A percentile compares a stretch with the other conserved stretches of the same genome.
phyloP scores from a whole-genome alignment of 306 rosid genomes.

The Herpetospermum pedunculosum region DNA sequence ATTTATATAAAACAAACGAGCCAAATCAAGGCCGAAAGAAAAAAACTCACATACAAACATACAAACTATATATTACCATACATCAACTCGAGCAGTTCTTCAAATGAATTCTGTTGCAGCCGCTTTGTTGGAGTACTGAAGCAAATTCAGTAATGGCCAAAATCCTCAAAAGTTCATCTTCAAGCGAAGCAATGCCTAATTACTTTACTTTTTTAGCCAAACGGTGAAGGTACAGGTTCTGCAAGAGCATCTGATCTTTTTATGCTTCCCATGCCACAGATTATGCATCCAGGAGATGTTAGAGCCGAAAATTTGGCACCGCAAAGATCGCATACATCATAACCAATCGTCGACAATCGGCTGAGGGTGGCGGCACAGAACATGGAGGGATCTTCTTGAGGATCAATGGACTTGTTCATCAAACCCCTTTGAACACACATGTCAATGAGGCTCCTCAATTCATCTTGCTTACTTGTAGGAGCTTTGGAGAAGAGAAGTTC shows the following conservation, averaged over 20 bases:
- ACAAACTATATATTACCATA: conserved; percentile 1
- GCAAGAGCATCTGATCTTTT: conserved; percentile 80
- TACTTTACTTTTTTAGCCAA: conserved; percentile 55
- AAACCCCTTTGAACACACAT: conserved; percentile 91
- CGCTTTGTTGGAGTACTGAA: background rate
- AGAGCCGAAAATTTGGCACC: conserved; percentile 94
- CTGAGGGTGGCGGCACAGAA: conserved; percentile 90
- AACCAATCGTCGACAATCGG: conserved; percentile 89
- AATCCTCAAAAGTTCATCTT: background rate
- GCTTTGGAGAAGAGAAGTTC: conserved; percentile 87
- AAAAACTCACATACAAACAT: background rate
- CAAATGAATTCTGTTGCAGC: background rate
- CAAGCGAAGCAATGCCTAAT: background rate
- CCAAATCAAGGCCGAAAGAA: background rate
- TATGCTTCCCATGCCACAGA: conserved; percentile 95
- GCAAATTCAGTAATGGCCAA: background rate
- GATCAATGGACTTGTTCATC: conserved; percentile 84
- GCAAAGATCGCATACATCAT: conserved; percentile 95
- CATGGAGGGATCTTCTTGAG: conserved; percentile 88
- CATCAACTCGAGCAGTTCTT: background rate
- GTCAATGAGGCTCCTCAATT: conserved; percentile 69
- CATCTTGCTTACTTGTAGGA: conserved; percentile 87
- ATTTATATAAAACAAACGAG: background rate
- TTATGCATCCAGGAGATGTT: conserved; percentile 71
- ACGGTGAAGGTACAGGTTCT: conserved; percentile 87